Percentiles rank a stretch among this genome's conserved stretches.
phyloP scores from a whole-genome alignment of 352 stramenopile species.

The Pythium biforme region DNA sequence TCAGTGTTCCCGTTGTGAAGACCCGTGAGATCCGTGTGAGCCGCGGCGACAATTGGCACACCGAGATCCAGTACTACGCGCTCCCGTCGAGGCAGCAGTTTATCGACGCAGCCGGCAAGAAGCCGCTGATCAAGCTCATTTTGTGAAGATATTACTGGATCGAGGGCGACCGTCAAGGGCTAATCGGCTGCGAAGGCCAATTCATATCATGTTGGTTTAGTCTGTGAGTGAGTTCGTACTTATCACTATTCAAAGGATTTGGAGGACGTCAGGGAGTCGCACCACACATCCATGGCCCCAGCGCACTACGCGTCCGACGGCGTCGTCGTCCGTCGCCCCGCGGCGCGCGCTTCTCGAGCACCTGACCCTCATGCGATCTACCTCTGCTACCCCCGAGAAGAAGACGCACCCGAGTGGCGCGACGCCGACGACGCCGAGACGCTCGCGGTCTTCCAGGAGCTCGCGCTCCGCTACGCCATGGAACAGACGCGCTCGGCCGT shows the following conservation, averaged over 20 bases:
- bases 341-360: not conserved
- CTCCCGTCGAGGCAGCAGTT: conserved; percentile 19
- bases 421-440: conserved; percentile 20
- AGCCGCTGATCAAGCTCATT: conserved; percentile 18
- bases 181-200: no score
- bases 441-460: conserved; percentile 42
- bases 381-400: not conserved
- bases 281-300: not conserved
- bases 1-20: conserved; percentile 18
- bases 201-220: no score
- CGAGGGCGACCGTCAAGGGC: no score
- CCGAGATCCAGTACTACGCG: conserved; percentile 6
- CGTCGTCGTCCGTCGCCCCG: conserved; percentile 10
- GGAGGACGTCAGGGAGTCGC: no score
- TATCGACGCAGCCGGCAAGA: conserved; percentile 15
- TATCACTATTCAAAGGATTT: no score
- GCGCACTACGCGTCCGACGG: conserved; percentile 9
- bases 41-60: not conserved
- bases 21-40: conserved; percentile 4
- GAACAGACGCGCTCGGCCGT: conserved; percentile 53
- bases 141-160: no score
- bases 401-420: not conserved
- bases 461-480: conserved; percentile 64
- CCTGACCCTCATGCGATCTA: not conserved
- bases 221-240: no score